These are phyloP conservation scores for Mortierella sp. DNA, from an alignment of 371 early-diverging fungal genomes.

Conservation along the genomic window DNA sequence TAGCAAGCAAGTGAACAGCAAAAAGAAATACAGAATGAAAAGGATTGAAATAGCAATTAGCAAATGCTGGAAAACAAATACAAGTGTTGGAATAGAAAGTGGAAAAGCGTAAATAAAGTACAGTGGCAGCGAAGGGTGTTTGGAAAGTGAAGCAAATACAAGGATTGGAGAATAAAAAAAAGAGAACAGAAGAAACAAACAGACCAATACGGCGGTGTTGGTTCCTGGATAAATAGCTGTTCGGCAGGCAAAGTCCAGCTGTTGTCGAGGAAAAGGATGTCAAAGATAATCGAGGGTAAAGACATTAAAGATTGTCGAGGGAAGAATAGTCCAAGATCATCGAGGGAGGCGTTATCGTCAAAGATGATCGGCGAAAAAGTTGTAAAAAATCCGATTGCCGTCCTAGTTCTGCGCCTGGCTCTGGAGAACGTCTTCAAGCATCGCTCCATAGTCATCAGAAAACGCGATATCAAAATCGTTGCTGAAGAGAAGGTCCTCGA, in stretches of 20 bases:
- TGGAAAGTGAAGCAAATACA: background rate
- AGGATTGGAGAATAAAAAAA: background rate
- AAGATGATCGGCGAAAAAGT: background rate
- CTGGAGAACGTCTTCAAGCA: slow-evolving; percentile 33
- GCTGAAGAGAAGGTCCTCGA: slow-evolving; percentile 32
- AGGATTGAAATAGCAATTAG: background rate
- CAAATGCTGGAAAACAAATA: background rate
- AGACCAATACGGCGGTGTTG: too few relatives aligned
- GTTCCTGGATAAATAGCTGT: too few relatives aligned
- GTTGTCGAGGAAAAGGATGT: background rate
- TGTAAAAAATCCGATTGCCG: background rate
- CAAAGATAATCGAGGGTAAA: background rate
- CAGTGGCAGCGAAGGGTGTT: background rate
- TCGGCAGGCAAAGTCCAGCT: background rate
- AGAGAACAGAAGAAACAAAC: background rate
- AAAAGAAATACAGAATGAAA: background rate
- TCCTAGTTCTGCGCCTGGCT: background rate
- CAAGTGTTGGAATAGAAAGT: background rate
- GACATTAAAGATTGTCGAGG: background rate
- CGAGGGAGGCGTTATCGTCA: too few relatives aligned
- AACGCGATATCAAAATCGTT: slow-evolving; percentile 27
- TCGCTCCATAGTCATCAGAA: slow-evolving; percentile 24
- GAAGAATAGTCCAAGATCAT: too few relatives aligned
- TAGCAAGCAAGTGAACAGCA: background rate
- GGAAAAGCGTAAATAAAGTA: background rate